phyloP scores from a whole-genome alignment of 768 basidiomycete species.

The Mrakia blollopis region DNA sequence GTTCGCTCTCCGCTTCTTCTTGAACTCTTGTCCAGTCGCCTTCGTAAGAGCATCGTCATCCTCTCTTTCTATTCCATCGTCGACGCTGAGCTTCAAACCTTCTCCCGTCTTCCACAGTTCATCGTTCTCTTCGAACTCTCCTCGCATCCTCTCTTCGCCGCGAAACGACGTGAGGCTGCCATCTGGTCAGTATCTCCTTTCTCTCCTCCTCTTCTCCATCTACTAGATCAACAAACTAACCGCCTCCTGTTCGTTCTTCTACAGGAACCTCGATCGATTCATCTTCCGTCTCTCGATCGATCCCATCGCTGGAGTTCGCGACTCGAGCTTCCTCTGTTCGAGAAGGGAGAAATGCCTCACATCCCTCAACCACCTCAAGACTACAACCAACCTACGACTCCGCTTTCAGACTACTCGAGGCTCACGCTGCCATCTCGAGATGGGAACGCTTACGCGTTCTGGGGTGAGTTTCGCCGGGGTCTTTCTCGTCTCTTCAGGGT shows the following conservation, averaged over 20 bases:
- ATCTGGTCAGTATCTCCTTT: not conserved
- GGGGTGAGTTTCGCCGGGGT: not conserved
- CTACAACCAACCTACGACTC: not conserved
- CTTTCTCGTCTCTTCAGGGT: too few species aligned
- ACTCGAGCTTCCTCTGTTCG: not conserved
- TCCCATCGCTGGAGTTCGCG: not conserved
- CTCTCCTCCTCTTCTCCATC: not conserved
- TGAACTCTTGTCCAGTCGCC: not conserved
- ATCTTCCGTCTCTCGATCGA: not conserved
- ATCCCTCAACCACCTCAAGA: not conserved
- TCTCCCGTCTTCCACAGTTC: not conserved
- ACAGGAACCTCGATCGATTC: not conserved
- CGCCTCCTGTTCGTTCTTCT: not conserved
- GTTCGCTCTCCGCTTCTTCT: not conserved
- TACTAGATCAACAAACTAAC: too few species aligned
- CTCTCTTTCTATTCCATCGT: not conserved
- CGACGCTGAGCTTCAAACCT: too few species aligned
- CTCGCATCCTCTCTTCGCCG: not conserved
- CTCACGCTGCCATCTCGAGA: not conserved
- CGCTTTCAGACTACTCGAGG: not conserved
- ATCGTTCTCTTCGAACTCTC: slow-evolving; percentile 1
- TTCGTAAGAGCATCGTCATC: too few species aligned
- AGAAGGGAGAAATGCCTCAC: slow-evolving; percentile 5
- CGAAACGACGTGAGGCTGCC: not conserved
- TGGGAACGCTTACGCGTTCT: not conserved